phyloP scores from a whole-genome alignment of 345 rosid species.

The Lumnitzera littorea region DNA sequence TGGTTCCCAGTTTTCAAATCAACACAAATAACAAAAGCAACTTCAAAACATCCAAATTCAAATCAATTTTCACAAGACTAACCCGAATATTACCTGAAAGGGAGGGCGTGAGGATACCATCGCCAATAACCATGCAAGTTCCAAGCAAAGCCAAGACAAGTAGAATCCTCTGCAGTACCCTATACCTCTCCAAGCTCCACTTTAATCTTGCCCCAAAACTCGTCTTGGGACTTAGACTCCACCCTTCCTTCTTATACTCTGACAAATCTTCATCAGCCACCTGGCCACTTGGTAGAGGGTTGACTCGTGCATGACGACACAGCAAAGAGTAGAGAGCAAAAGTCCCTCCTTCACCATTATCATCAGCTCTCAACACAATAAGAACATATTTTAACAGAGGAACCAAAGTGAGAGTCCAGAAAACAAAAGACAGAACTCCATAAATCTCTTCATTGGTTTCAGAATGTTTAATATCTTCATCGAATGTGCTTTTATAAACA shows the following conservation, averaged over 20 bases:
- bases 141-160: slow-evolving; percentile 73
- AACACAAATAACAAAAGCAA: too few relatives aligned
- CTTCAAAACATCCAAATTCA: not conserved
- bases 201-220: slow-evolving; percentile 46
- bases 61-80: slow-evolving; percentile 4
- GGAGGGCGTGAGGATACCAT: slow-evolving; percentile 55
- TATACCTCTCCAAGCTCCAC: slow-evolving; percentile 48
- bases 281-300: slow-evolving; percentile 64
- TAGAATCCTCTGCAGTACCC: slow-evolving; percentile 60
- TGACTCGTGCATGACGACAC: slow-evolving; percentile 72
- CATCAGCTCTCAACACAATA: slow-evolving; percentile 70
- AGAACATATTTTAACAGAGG: slow-evolving; percentile 68
- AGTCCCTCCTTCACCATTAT: slow-evolving; percentile 83
- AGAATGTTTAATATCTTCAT: slow-evolving; percentile 60
- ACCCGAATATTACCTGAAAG: slow-evolving; percentile 43
- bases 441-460: slow-evolving; percentile 72
- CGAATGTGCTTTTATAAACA: slow-evolving; percentile 65
- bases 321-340: slow-evolving; percentile 71
- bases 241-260: slow-evolving; percentile 42
- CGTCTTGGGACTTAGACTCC: slow-evolving; percentile 18
- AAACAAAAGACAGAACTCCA: slow-evolving; percentile 65
- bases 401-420: slow-evolving; percentile 72
- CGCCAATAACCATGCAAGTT: slow-evolving; percentile 89
- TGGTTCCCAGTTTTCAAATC: too few relatives aligned
- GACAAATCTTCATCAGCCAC: slow-evolving; percentile 56